These are phyloP conservation scores for Penicillium olsonii DNA, from an alignment of 2,329 filamentous ascomycete genomes.

Conservation along the genomic window DNA sequence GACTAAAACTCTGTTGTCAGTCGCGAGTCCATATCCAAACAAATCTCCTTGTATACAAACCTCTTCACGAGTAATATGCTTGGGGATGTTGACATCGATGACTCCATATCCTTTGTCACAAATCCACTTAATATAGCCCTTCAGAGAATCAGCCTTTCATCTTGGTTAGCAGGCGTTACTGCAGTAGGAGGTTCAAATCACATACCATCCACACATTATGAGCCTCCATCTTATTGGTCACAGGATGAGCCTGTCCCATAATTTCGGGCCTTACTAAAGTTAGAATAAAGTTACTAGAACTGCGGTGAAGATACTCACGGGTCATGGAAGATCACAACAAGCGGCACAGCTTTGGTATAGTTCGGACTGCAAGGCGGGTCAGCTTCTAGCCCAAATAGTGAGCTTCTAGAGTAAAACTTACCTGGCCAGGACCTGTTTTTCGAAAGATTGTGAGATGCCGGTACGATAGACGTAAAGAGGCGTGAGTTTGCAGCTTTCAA, in stretches of 20 bases:
- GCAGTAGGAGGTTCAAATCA: slow-evolving; percentile 25
- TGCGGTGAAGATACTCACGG: slow-evolving; percentile 58
- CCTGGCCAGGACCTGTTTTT: slow-evolving; percentile 84
- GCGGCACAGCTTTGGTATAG: slow-evolving; percentile 64
- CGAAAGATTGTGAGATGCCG: slow-evolving; percentile 71
- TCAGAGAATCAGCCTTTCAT: slow-evolving; percentile 73
- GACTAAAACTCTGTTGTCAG: slow-evolving; percentile 17
- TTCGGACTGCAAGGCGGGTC: slow-evolving; percentile 52
- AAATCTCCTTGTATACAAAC: slow-evolving; percentile 42
- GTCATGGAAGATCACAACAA: slow-evolving; percentile 88
- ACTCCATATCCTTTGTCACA: slow-evolving; percentile 74
- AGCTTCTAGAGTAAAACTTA: slow-evolving; percentile 34
- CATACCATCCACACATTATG: slow-evolving; percentile 89
- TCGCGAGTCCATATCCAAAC: background rate
- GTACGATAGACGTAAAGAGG: slow-evolving; percentile 78
- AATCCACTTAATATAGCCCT: slow-evolving; percentile 83
- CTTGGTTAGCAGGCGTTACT: slow-evolving; percentile 26
- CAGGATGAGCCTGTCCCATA: slow-evolving; percentile 64
- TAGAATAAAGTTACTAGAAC: slow-evolving; percentile 7
- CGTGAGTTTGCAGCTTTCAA: slow-evolving; percentile 73
- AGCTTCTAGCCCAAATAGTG: background rate
- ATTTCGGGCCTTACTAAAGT: slow-evolving; percentile 64
- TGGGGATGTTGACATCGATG: slow-evolving; percentile 89
- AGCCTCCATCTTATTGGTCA: slow-evolving; percentile 73
- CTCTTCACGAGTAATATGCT: slow-evolving; percentile 67